These are phyloP conservation scores for Macadamia integrifolia DNA, from an alignment of 164 flowering plant genomes.

Conservation along the genomic window DNA sequence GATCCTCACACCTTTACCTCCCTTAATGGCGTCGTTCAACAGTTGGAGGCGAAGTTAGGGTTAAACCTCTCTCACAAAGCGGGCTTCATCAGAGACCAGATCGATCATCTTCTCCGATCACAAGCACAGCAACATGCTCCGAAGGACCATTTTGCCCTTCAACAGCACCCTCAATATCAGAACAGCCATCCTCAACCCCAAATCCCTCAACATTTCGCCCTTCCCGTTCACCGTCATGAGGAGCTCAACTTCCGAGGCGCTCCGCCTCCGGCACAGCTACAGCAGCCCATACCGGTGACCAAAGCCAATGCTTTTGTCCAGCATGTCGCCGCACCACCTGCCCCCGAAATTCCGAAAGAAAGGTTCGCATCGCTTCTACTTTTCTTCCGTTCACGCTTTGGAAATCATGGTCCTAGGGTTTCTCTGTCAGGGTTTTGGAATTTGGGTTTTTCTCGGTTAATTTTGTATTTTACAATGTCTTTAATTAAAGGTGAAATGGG, in stretches of 20 bases:
- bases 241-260: conserved; percentile 6
- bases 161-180: conserved; percentile 17
- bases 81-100: conserved; percentile 56
- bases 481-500: not conserved
- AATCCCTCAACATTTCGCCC: conserved; percentile 10
- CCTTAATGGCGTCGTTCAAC: conserved; percentile 54
- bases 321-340: conserved; percentile 9
- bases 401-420: not conserved
- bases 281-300: conserved; percentile 5
- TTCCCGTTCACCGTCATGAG: not conserved
- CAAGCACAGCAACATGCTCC: conserved; percentile 11
- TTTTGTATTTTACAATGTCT: not conserved
- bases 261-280: conserved; percentile 14
- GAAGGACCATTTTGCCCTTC: conserved; percentile 26
- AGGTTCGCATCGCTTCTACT: conserved; percentile 22
- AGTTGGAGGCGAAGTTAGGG: conserved; percentile 57
- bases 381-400: not conserved
- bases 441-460: not conserved
- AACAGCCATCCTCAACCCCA: conserved; percentile 13
- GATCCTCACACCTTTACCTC: conserved; percentile 44
- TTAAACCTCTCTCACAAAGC: conserved; percentile 51
- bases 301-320: conserved; percentile 20
- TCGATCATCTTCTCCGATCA: conserved; percentile 37
- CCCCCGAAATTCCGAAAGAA: conserved; percentile 34
- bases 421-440: not conserved